Conservation (phyloP, 2,329 filamentous ascomycete genomes). For the Tolypocladium pustulatum region DNA sequence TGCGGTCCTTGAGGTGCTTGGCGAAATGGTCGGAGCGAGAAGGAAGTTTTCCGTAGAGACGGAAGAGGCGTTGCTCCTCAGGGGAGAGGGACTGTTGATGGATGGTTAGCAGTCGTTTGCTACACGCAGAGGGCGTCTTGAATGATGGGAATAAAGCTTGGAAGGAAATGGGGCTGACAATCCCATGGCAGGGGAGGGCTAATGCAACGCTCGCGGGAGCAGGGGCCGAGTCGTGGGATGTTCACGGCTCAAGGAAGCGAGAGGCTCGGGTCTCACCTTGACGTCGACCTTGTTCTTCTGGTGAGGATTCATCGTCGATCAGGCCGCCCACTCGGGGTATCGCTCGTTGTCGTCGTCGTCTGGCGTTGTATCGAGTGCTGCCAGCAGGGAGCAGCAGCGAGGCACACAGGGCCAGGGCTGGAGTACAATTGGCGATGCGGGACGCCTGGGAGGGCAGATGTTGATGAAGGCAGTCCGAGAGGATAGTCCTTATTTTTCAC, state of each 20-base stretch:
- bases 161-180: not conserved
- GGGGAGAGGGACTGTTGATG: conserved; percentile 66
- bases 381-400: not conserved
- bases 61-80: conserved; percentile 93
- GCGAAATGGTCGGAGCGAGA: conserved; percentile 93
- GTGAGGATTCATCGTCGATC: conserved; percentile 72
- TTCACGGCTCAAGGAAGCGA: not conserved
- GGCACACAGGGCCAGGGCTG: not conserved
- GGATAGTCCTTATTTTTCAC: not conserved
- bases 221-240: not conserved
- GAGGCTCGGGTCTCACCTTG: conserved; percentile 53
- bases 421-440: not conserved
- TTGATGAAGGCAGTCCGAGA: not conserved
- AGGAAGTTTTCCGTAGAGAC: conserved; percentile 94
- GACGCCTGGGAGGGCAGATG: not conserved
- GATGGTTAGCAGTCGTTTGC: not conserved
- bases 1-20: conserved; percentile 98
- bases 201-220: not conserved
- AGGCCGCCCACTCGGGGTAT: not conserved
- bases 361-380: not conserved
- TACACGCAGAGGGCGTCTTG: not conserved
- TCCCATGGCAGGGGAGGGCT: not conserved
- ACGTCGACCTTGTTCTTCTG: conserved; percentile 98
- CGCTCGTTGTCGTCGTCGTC: not conserved
- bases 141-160: not conserved